Base-by-base conservation (phyloP, 192 early-diverging fungal genomes). In the Haplosporangium gracile region DNA sequence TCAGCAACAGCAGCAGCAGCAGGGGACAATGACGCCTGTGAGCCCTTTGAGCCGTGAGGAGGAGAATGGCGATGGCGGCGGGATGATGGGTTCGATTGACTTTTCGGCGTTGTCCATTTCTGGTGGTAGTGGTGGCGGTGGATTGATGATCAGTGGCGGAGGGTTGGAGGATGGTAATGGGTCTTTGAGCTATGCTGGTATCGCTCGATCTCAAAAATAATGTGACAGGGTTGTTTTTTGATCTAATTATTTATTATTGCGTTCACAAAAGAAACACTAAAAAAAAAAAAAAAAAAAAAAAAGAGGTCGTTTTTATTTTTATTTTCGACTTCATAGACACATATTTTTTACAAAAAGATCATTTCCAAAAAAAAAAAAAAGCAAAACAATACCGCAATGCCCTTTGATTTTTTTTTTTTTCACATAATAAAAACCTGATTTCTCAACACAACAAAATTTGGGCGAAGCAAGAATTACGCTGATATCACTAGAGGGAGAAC, bases 1-100 rank as follows among this genome's bases (percentile, higher is more conserved):
- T 34, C 70, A 6, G 38, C 76, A 70, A 60, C 68, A 55, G 20
- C 65, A 78, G 11, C n/a, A 40, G n/a, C 55, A 63, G n/a, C 45
- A 68, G 5, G 77, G 82, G 15, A 60, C 77, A 24, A 63, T 78
- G 82, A 78, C 81, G 11, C 81, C 81, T 43, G 47, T 74, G 8
- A 77, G 75, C 43, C 20, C 77, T n/a, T 20, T 32, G 7, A 74
- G 57, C 36, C 75, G 71, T 26, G 76, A 74, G 26, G 76, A 74
- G 26, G 75, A 71, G 32, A 76, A 63, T 2, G 47, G 24, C 9
- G 77, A 49, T 16, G 34, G 18, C 20, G 47, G 38, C 26, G 39
- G 20, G 34, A 6, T 40, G 32, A 34, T 51, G 47, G 51, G 9
- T 0, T 39, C n/a, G 34, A 49, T 77, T 34, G 76, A 82, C 32